Conservation (phyloP, 306 rosid genomes). For the Acacia melanoxylon region DNA sequence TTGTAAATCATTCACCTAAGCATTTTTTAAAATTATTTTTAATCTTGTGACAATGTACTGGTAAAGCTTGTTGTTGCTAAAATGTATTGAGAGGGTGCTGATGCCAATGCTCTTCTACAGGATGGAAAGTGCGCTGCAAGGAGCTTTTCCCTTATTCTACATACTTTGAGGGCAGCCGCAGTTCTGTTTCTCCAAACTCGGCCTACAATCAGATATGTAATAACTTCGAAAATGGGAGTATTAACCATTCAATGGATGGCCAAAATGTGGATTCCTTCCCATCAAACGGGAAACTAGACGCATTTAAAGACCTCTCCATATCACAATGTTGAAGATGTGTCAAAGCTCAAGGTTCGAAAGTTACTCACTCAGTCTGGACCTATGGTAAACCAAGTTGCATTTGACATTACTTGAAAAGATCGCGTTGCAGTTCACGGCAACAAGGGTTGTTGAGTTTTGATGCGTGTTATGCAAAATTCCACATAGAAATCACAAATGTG, state of each 20-base stretch:
- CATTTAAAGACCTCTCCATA: conserved; percentile 63
- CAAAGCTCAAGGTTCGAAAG: conserved; percentile 8
- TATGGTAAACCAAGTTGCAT: conserved; percentile 30
- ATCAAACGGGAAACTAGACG: conserved; percentile 69
- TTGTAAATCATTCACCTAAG: too few species aligned
- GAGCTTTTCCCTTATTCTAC: conserved; percentile 76
- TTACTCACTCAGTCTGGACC: conserved; percentile 9
- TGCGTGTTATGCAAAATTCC: conserved; percentile 32
- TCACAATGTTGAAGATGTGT: conserved; percentile 25
- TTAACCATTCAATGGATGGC: conserved; percentile 34
- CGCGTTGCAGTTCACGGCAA: conserved; percentile 31
- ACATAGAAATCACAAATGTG: conserved; percentile 7
- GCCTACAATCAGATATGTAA: conserved; percentile 48
- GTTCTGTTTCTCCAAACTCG: conserved; percentile 73
- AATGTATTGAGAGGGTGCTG: too few species aligned
- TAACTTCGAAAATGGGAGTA: conserved; percentile 54
- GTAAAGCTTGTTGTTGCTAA: too few species aligned
- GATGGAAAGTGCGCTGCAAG: conserved; percentile 79
- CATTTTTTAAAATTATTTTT: background rate
- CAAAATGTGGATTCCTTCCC: conserved; percentile 40
- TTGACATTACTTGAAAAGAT: conserved; percentile 7
- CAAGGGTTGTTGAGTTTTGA: conserved; percentile 24
- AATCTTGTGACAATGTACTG: background rate
- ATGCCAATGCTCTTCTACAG: conserved; percentile 38
- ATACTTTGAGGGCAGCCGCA: conserved; percentile 66